phyloP scores from a whole-genome alignment of 768 basidiomycete genomes.

The Russula vinacea region DNA sequence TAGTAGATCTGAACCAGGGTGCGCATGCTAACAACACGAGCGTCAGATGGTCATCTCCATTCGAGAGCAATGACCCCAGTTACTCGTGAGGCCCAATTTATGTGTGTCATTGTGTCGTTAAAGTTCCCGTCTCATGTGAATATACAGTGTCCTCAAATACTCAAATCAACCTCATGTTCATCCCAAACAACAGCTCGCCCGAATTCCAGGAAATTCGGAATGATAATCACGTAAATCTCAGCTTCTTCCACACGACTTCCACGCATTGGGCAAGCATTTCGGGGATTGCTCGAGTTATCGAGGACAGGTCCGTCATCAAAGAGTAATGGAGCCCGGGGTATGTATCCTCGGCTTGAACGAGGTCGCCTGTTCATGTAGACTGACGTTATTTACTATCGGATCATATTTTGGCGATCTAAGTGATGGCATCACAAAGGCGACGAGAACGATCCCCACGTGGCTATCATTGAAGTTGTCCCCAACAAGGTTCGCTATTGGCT shows the following conservation, averaged over 20 bases:
- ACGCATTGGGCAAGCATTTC: conserved; percentile 81
- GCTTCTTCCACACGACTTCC: conserved; percentile 63
- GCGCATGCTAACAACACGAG: conserved; percentile 77
- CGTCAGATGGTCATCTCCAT: conserved; percentile 64
- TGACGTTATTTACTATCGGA: conserved; percentile 42
- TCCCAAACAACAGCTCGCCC: conserved; percentile 68
- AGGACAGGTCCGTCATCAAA: conserved; percentile 60
- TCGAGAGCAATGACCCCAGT: conserved; percentile 77
- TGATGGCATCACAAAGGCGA: conserved; percentile 86
- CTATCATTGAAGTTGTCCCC: conserved; percentile 74
- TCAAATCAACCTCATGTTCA: conserved; percentile 59
- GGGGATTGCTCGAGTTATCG: conserved; percentile 63
- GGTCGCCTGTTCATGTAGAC: not conserved
- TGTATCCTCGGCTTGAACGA: conserved; percentile 37
- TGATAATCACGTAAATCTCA: conserved; percentile 76
- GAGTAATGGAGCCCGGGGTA: conserved; percentile 55
- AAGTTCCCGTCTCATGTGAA: not conserved
- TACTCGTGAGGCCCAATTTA: conserved; percentile 46
- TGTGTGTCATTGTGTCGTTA: no score
- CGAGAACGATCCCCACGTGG: conserved; percentile 71
- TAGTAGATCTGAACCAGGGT: conserved; percentile 56
- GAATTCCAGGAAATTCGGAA: conserved; percentile 77
- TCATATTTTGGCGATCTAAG: conserved; percentile 87
- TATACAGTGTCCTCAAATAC: conserved; percentile 37
- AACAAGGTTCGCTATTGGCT: conserved; percentile 82